Conservation (phyloP, 2,329 filamentous ascomycete species). For the Diaporthe destruens region DNA sequence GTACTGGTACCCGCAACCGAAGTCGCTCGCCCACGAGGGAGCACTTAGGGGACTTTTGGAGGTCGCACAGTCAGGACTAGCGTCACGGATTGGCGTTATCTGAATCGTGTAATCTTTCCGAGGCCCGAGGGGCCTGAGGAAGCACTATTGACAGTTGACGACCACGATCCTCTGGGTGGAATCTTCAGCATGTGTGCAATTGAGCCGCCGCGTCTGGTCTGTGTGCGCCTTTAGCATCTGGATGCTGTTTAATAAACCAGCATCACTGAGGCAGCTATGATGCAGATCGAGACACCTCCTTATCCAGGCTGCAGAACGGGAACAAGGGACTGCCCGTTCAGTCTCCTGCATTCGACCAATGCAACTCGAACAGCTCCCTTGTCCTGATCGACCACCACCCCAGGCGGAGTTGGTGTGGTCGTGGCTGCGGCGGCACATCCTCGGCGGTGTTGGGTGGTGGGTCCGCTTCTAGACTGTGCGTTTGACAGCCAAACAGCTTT, state of each 20-base stretch:
- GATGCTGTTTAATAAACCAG: constrained; percentile 32
- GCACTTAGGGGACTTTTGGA: constrained; percentile 27
- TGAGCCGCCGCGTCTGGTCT: constrained; percentile 22
- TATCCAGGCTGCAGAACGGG: constrained; percentile 36
- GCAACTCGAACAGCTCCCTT: constrained; percentile 38
- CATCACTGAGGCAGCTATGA: constrained; percentile 21
- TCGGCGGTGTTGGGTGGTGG: constrained; percentile 31
- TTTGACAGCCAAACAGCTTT: constrained; percentile 5
- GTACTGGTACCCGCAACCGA: constrained; percentile 20
- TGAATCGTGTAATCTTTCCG: constrained; percentile 34
- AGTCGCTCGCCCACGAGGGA: constrained; percentile 21
- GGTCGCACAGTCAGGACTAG: constrained; percentile 26
- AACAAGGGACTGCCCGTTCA: constrained; percentile 41
- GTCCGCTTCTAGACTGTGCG: constrained; percentile 28
- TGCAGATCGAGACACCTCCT: constrained; percentile 34
- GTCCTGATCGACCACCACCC: constrained; percentile 36
- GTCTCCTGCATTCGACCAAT: constrained; percentile 36
- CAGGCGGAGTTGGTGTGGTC: constrained; percentile 39
- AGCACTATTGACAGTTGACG: background rate
- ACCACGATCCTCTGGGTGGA: constrained; percentile 1
- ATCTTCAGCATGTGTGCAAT: constrained; percentile 30
- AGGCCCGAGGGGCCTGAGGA: constrained; percentile 2
- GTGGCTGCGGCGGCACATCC: constrained; percentile 38
- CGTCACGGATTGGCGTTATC: constrained; percentile 22
- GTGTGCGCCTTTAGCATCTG: constrained; percentile 32